These are phyloP conservation scores for Aspergillus nomiae DNA, from an alignment of 2,329 filamentous ascomycete species.

Conservation along the genomic window DNA sequence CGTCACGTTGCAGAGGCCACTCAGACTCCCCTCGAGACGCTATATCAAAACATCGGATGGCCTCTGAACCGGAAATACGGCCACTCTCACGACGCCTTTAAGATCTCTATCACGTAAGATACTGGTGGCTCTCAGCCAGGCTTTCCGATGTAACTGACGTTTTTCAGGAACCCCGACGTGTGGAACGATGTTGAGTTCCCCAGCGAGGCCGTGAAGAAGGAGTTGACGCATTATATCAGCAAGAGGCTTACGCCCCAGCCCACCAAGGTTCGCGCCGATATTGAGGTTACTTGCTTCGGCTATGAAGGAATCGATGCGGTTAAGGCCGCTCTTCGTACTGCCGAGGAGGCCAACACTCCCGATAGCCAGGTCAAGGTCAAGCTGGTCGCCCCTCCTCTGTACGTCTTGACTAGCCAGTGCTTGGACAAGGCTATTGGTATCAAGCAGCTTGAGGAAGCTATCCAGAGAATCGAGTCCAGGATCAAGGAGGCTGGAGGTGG, in stretches of 20 bases:
- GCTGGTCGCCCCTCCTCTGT: conserved; percentile 95
- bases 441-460: conserved; percentile 80
- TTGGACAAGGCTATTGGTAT: conserved; percentile 91
- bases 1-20: conserved; percentile 98
- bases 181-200: conserved; percentile 94
- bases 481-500: conserved; percentile 78
- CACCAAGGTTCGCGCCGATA: conserved; percentile 97
- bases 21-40: conserved; percentile 84
- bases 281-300: conserved; percentile 92
- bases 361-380: conserved; percentile 97
- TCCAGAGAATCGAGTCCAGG: conserved; percentile 78
- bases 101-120: conserved; percentile 91
- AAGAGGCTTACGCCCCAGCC: conserved; percentile 97
- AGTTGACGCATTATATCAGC: conserved; percentile 92
- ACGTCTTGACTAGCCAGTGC: conserved; percentile 93
- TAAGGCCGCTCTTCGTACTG: conserved; percentile 86
- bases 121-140: background rate
- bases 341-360: conserved; percentile 87
- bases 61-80: conserved; percentile 97
- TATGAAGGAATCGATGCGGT: conserved; percentile 99
- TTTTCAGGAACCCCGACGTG: conserved; percentile 79
- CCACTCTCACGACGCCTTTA: conserved; percentile 96
- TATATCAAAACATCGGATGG: conserved; percentile 96
- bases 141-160: conserved; percentile 9
- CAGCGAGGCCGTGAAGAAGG: conserved; percentile 79